Conservation (phyloP, 352 stramenopile genomes). For the Peronosclerospora sorghi region DNA sequence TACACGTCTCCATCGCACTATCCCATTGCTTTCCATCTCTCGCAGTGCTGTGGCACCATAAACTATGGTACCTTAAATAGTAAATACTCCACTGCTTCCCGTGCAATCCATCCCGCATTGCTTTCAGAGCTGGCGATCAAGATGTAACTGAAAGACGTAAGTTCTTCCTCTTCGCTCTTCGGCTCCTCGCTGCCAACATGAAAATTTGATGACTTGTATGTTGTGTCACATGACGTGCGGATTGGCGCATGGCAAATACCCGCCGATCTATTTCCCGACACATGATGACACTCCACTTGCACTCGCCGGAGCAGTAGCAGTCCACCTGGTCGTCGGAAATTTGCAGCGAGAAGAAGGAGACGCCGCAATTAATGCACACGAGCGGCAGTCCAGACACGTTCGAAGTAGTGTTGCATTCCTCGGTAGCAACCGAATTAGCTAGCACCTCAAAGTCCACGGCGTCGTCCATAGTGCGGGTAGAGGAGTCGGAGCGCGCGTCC, state of each 20-base stretch:
- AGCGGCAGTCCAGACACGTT: slow-evolving; percentile 57
- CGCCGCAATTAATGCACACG: slow-evolving; percentile 71
- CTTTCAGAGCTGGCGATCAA: slow-evolving; percentile 16
- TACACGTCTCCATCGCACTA: background rate
- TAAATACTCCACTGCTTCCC: slow-evolving; percentile 25
- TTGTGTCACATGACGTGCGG: slow-evolving; percentile 10
- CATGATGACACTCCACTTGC: slow-evolving; percentile 85
- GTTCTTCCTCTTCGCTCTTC: too few species aligned
- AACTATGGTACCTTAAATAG: slow-evolving; percentile 40
- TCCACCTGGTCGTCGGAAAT: slow-evolving; percentile 51
- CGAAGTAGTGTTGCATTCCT: background rate
- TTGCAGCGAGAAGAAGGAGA: slow-evolving; percentile 74
- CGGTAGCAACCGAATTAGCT: slow-evolving; percentile 14
- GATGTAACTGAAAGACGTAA: slow-evolving; percentile 23
- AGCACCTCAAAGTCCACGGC: slow-evolving; percentile 34
- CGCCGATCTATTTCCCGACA: slow-evolving; percentile 73
- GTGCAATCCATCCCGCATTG: slow-evolving; percentile 2
- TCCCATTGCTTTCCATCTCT: background rate
- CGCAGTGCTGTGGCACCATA: too few species aligned
- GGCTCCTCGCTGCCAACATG: slow-evolving; percentile 9
- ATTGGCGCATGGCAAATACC: slow-evolving; percentile 36
- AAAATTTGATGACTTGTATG: slow-evolving; percentile 18
- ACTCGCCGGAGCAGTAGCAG: slow-evolving; percentile 80
- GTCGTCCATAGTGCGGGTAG: slow-evolving; percentile 20
- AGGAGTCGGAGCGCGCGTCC: slow-evolving; percentile 18